A percentile compares a stretch with the other conserved stretches of the same genome.
Evolutionary conservation across 805 yeast species (phyloP).

Genomic region (Cyberlindnera sargentensis): DNA sequence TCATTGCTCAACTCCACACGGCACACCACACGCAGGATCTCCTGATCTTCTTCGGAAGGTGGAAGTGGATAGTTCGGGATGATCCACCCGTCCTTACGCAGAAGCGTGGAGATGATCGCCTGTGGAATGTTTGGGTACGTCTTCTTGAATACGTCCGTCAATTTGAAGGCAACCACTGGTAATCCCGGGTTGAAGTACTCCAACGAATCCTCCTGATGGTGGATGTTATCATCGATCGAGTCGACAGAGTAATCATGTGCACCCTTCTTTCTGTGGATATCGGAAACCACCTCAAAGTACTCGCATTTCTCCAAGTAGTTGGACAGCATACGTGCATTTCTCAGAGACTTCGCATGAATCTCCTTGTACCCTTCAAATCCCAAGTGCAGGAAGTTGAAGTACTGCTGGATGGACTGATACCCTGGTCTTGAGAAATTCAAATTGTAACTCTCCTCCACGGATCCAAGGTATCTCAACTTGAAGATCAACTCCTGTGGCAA

Average conservation of each 20-base stretch:
- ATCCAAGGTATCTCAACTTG: conserved; percentile 79
- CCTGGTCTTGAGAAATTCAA: conserved; percentile 92
- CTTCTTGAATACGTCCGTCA: conserved; percentile 49
- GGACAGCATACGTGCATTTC: conserved; percentile 64
- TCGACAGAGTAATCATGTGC: conserved; percentile 18
- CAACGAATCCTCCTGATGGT: conserved; percentile 29
- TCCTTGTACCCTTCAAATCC: conserved; percentile 69
- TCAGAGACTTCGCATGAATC: conserved; percentile 53
- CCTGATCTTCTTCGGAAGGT: conserved; percentile 44
- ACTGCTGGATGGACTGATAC: conserved; percentile 83
- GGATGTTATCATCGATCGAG: conserved; percentile 22
- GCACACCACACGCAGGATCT: conserved; percentile 81
- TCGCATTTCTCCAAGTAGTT: conserved; percentile 56
- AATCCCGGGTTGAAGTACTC: conserved; percentile 61
- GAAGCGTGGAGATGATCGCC: conserved; percentile 58
- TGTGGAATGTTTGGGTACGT: conserved; percentile 80
- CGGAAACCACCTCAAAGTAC: conserved; percentile 67
- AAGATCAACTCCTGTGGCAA: conserved; percentile 71
- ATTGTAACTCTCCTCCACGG: conserved; percentile 79
- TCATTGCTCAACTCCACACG: conserved; percentile 59
- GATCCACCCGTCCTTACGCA: conserved; percentile 80
- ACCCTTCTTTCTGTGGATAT: conserved; percentile 59
- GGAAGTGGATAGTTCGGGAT: conserved; percentile 87
- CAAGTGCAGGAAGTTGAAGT: conserved; percentile 65
- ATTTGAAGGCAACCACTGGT: conserved; percentile 84